Conservation (phyloP, 2,329 filamentous ascomycete species). For the Hymenoscyphus infarciens region DNA sequence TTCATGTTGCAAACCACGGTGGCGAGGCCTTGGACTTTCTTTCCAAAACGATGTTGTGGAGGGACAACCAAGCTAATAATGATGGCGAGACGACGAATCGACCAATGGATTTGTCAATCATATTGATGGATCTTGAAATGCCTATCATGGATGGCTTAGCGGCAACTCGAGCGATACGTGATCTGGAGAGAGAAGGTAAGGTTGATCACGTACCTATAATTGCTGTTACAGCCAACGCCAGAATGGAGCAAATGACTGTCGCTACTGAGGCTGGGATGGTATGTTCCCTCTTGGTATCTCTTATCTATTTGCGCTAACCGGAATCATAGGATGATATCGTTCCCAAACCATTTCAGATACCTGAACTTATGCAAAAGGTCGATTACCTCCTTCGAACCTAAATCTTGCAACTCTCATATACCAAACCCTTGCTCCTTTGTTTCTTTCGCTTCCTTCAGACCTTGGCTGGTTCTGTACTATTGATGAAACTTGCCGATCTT, state of each 20-base stretch:
- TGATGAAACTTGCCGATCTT: too few species aligned
- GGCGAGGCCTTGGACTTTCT: constrained; percentile 58
- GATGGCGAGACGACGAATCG: constrained; percentile 39
- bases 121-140: constrained; percentile 82
- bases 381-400: constrained; percentile 33
- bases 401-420: too few species aligned
- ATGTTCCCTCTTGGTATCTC: constrained; percentile 35
- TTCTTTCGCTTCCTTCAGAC: background rate
- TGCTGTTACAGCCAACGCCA: constrained; percentile 74
- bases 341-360: constrained; percentile 74
- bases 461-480: too few species aligned
- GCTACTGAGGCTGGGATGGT: constrained; percentile 72
- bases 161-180: constrained; percentile 65
- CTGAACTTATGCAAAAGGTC: constrained; percentile 65
- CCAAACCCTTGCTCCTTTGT: background rate
- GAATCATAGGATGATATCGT: constrained; percentile 63
- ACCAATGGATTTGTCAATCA: constrained; percentile 55
- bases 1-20: constrained; percentile 62
- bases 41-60: constrained; percentile 54
- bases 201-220: constrained; percentile 72
- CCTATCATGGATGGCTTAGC: constrained; percentile 79
- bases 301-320: constrained; percentile 19
- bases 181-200: constrained; percentile 60
- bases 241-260: constrained; percentile 68
- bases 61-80: constrained; percentile 10